Evolutionary conservation across 2,329 filamentous ascomycete genomes (phyloP).

Genomic region (Hypoxylon sp.): DNA sequence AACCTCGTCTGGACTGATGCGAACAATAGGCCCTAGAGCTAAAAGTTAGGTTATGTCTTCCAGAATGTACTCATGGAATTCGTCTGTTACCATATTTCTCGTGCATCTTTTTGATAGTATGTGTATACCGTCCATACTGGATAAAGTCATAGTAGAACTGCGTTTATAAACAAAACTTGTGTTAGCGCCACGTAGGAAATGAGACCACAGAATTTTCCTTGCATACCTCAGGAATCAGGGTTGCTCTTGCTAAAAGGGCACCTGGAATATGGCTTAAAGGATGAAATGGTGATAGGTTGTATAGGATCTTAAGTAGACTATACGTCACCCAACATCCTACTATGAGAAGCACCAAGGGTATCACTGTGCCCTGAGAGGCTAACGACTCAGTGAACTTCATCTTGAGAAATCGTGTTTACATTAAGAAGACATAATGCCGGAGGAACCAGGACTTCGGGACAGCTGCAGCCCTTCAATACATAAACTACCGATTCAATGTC

Average conservation of each 20-base stretch:
- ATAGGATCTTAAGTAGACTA: conserved; percentile 46
- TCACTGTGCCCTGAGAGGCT: neutral
- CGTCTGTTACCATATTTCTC: conserved; percentile 51
- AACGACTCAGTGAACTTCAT: neutral
- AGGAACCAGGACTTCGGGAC: neutral
- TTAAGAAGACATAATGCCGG: neutral
- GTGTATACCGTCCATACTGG: conserved; percentile 52
- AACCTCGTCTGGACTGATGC: conserved; percentile 56
- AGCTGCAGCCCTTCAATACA: neutral
- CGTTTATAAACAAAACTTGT: no score
- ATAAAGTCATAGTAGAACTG: conserved; percentile 54
- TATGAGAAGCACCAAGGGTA: conserved; percentile 19
- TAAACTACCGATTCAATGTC: neutral
- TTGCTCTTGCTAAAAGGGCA: conserved; percentile 52
- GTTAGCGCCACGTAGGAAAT: no score
- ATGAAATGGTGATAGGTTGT: conserved; percentile 57
- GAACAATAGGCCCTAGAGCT: conserved; percentile 52
- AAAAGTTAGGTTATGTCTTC: conserved; percentile 3
- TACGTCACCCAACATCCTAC: conserved; percentile 49
- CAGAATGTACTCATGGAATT: neutral
- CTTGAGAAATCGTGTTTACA: neutral
- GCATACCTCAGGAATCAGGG: conserved; percentile 51
- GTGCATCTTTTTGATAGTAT: conserved; percentile 53
- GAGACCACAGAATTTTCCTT: no score
- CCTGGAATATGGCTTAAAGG: conserved; percentile 55